These are phyloP conservation scores for Aspergillus sp. DNA, from an alignment of 2,329 filamentous ascomycete species.

Conservation along the genomic window DNA sequence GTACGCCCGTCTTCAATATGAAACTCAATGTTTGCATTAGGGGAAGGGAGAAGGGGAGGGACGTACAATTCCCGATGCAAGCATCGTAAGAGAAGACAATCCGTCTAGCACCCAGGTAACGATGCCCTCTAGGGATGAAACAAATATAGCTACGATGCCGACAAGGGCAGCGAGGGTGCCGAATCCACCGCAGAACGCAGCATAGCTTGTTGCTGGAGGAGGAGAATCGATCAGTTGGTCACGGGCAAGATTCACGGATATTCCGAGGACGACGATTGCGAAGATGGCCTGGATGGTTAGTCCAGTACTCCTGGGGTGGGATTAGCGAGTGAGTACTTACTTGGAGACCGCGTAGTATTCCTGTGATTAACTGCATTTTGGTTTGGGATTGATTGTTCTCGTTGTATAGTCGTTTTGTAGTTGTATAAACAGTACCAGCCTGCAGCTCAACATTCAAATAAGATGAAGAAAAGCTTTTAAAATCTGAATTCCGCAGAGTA, in stretches of 20 bases:
- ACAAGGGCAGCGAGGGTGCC: slow-evolving; percentile 20
- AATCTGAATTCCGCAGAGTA: not conserved
- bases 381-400: not conserved
- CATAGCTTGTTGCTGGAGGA: slow-evolving; percentile 23
- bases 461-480: not conserved
- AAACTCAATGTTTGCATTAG: too few relatives aligned
- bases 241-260: slow-evolving; percentile 23
- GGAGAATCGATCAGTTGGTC: slow-evolving; percentile 16
- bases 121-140: slow-evolving; percentile 13
- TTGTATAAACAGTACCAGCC: too few relatives aligned
- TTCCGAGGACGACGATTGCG: slow-evolving; percentile 22
- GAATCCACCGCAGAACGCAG: slow-evolving; percentile 21
- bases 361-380: slow-evolving; percentile 2
- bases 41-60: too few relatives aligned
- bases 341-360: slow-evolving; percentile 1
- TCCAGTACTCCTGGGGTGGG: not conserved
- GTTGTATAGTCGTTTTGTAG: too few relatives aligned
- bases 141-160: slow-evolving; percentile 16
- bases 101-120: slow-evolving; percentile 23
- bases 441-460: not conserved
- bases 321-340: not conserved
- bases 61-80: slow-evolving; percentile 22
- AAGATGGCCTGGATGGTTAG: slow-evolving; percentile 16
- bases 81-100: slow-evolving; percentile 19
- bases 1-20: too few relatives aligned